A percentile compares a stretch with the other conserved stretches of the same genome.
Evolutionary conservation across 768 basidiomycete species (phyloP).

Genomic region (Naganishia kalamii): DNA sequence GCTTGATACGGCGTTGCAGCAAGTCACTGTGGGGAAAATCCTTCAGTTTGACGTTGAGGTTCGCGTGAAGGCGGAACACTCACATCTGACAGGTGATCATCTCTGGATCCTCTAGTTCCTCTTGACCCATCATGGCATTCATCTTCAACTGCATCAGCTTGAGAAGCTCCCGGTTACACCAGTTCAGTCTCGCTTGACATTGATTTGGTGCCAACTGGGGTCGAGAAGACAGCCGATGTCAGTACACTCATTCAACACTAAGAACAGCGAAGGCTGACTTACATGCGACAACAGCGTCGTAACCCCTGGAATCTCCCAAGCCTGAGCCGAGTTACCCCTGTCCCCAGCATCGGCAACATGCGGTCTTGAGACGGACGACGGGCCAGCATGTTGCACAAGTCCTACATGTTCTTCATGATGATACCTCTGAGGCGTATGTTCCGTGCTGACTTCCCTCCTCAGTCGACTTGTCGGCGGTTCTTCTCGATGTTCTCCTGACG

Average conservation of each 20-base stretch:
- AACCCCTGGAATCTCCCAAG: neutral
- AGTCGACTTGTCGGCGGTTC: constrained; percentile 12
- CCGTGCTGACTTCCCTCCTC: neutral
- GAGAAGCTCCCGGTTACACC: constrained; percentile 31
- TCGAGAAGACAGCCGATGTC: neutral
- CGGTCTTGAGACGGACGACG: neutral
- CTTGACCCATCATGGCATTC: constrained; percentile 7
- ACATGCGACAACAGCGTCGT: neutral
- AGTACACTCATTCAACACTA: neutral
- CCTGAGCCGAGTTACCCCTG: neutral
- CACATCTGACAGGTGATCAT: constrained; percentile 34
- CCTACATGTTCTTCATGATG: neutral
- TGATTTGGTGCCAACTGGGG: constrained; percentile 26
- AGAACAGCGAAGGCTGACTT: constrained; percentile 26
- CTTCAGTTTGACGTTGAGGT: too few species aligned
- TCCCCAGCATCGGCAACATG: neutral
- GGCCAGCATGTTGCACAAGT: neutral
- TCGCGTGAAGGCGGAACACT: constrained; percentile 12
- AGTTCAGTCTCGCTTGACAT: constrained; percentile 32
- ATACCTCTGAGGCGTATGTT: constrained; percentile 7
- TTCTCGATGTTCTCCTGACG: constrained; percentile 21
- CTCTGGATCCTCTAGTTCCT: constrained; percentile 34
- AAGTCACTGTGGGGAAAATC: too few species aligned
- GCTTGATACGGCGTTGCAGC: constrained; percentile 26
- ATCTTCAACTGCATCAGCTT: constrained; percentile 28